Evolutionary conservation across 106 monocot species (phyloP).

Genomic region (Chionographis japonica): DNA sequence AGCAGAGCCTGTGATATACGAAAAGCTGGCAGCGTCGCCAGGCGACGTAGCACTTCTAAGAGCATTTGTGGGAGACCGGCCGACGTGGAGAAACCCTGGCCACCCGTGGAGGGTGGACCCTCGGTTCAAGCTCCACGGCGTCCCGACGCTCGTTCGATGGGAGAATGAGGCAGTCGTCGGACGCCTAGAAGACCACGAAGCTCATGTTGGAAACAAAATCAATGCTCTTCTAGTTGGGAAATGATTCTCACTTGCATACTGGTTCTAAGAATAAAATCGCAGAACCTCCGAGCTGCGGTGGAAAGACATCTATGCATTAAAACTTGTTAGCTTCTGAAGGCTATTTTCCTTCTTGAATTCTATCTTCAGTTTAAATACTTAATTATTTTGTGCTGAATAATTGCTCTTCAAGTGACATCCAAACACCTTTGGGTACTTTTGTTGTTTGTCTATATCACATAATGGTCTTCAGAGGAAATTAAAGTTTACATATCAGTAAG

Average conservation of each 20-base stretch:
- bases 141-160: constrained; percentile 88
- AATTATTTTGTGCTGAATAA: too few species aligned
- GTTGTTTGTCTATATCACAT: too few species aligned
- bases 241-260: constrained; percentile 6
- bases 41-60: constrained; percentile 58
- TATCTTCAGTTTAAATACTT: too few species aligned
- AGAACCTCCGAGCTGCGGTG: too few species aligned
- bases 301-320: too few species aligned
- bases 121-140: constrained; percentile 67
- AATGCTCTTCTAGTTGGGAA: constrained; percentile 41
- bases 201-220: constrained; percentile 61
- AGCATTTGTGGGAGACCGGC: constrained; percentile 71
- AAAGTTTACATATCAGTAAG: too few species aligned
- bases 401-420: too few species aligned
- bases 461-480: too few species aligned
- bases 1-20: constrained; percentile 79
- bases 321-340: too few species aligned
- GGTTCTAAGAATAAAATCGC: too few species aligned
- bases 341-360: too few species aligned
- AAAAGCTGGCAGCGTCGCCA: constrained; percentile 44
- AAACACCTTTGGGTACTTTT: too few species aligned
- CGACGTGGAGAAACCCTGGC: constrained; percentile 73
- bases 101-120: constrained; percentile 76
- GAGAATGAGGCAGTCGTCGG: constrained; percentile 52
- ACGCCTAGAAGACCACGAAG: constrained; percentile 83